Evolutionary conservation across 441 rosid species (phyloP), one percentile per base, ranked within the genome.

Genomic region (Brassica hybrid): DNA sequence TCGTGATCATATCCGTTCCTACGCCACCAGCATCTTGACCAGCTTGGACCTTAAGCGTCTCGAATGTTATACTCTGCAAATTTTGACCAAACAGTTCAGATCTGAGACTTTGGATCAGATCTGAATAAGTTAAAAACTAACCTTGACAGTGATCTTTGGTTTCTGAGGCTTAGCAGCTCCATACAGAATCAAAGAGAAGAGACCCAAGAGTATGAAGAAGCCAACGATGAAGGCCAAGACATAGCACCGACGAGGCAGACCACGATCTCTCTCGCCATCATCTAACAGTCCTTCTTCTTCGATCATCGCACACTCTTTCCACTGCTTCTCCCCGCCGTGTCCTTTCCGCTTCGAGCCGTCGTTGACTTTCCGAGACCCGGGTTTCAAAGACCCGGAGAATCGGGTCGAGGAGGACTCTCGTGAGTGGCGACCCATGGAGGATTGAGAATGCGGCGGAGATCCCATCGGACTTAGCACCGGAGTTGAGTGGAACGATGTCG

Each of bases 261-360:
- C 93, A 73, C 71, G 81, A 6, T 64, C 61, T 19, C 90, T 88
- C 21, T 87, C 96, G 64, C 89, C 97, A n/a, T 86, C 95, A n/a
- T 92, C 93, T 14, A 95, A 94, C 38, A 91, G 82, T 5, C 98
- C 96, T 76, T 95, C 99, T 85, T 93, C 99, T 66, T 95, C 99
- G 71, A 95, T 95, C 57, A 88, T 83, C 12, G 75, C 91, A 43
- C 88, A 86, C 58, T 90, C 92, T 79, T 88, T 89, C 97, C 96
- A 86, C 65, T 81, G 88, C 64, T 87, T 89, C 48, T 85, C 84
- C 4, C 91, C 90, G 27, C 87, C 92, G 6, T 84, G 83, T 9
- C 81, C 86, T 45, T 90, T 85, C 50, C 88, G 79, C 14, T 88
- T 84, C 0, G 62, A 80, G 0, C 76, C 79, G n/a, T 89, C 96